A percentile compares a stretch with the other conserved stretches of the same genome.
These are phyloP conservation scores for Fusarium tricinctum DNA, from an alignment of 2,329 filamentous ascomycete species.

Conservation along the genomic window DNA sequence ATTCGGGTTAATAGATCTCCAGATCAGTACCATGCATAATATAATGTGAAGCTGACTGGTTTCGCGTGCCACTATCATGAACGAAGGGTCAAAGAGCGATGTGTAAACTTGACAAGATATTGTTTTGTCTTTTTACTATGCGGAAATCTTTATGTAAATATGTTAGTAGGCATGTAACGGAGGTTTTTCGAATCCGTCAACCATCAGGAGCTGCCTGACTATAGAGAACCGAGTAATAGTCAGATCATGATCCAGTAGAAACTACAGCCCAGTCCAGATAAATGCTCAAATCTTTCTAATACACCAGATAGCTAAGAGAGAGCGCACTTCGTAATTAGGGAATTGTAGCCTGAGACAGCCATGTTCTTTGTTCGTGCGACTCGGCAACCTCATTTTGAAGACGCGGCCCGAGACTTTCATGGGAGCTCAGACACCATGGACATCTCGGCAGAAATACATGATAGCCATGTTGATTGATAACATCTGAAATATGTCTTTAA, in stretches of 20 bases:
- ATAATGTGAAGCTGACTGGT: neutral
- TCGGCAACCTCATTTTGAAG: conserved; percentile 6
- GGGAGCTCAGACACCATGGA: conserved; percentile 4
- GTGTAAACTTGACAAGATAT: too few species aligned
- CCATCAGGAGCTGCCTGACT: too few species aligned
- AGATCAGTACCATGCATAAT: neutral
- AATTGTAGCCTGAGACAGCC: conserved; percentile 35
- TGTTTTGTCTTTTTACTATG: too few species aligned
- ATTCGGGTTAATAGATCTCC: neutral
- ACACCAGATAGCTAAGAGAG: neutral
- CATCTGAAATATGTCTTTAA: conserved; percentile 14
- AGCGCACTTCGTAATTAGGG: neutral
- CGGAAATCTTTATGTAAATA: too few species aligned
- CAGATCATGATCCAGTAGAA: neutral
- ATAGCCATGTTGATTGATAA: neutral
- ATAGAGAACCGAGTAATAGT: neutral
- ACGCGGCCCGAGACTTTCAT: conserved; percentile 26
- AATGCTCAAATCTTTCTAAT: neutral
- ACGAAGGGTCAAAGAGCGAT: neutral
- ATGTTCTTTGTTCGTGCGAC: conserved; percentile 22
- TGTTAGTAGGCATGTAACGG: too few species aligned
- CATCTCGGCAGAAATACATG: neutral
- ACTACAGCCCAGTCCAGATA: too few species aligned
- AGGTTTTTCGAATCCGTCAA: too few species aligned
- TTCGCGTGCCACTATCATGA: neutral